Base-by-base conservation (phyloP, 768 basidiomycete genomes). In the Termitomyces sp. region DNA sequence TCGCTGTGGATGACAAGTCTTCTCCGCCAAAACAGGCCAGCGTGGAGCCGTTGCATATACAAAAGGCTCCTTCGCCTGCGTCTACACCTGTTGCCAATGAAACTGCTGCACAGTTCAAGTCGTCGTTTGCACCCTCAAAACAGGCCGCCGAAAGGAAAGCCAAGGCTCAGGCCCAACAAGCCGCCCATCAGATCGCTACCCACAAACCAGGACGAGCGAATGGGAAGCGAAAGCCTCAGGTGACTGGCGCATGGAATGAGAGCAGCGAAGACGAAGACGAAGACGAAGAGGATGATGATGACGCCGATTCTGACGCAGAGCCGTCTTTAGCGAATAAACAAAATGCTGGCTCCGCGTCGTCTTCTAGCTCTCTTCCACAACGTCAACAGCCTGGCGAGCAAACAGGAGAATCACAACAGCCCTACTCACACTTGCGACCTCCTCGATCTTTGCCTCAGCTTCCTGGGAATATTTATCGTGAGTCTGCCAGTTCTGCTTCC, bases 261-360 rank as follows among this genome's bases (percentile, higher is more conserved):
- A 91, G 88, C 65, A 89, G 89, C 56, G 90, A 91, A 26, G 89
- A 91, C 5, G 90, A 93, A 4, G 91, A 95, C 2, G 94, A 95
- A 5, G 91, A 94, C 0, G 90, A 87, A 0, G 85, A 58, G 2
- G 87, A 87, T 0, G 87, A 87, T 13, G 86, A 86, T 3, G 89
- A 89, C 8, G 86, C 78, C 6, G 86, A 89, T 66, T 88, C 86
- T 4, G 87, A 88, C 61, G 76, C 66, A 55, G 79, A 76, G 43
- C 73, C 71, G 5, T 65, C 75, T 32, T 65, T 70, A 5, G 40
- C 60, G 20, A 62, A 68, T 32, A 70, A 69, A 53, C 69, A 66
- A 56, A 61, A 60, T 52, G 59, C 71, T 6, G 66, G 58, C 7
- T 61, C 66, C 33, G 58, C 53, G 12, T 58, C 71, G 5, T 67